These are phyloP conservation scores for Stemphylium vesicarium DNA, from an alignment of 2,329 filamentous ascomycete species.

Conservation along the genomic window DNA sequence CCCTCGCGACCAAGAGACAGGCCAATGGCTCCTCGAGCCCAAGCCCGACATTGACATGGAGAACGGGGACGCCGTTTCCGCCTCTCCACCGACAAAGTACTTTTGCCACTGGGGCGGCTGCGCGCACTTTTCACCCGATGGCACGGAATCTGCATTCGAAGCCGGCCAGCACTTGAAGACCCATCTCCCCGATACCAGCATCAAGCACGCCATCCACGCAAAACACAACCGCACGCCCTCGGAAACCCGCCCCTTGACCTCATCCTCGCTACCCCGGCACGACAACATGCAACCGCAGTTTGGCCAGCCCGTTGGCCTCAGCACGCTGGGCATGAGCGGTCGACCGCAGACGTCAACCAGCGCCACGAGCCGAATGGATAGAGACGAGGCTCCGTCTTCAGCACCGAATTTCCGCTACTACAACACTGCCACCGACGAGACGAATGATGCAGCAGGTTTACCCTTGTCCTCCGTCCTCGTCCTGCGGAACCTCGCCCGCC, in stretches of 20 bases:
- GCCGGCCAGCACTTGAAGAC: constrained; percentile 72
- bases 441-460: constrained; percentile 71
- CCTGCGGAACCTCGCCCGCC: constrained; percentile 74
- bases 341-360: constrained; percentile 22
- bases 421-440: constrained; percentile 58
- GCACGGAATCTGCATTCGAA: constrained; percentile 50
- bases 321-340: constrained; percentile 36
- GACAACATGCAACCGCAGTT: constrained; percentile 43
- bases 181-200: constrained; percentile 62
- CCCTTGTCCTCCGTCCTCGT: constrained; percentile 80
- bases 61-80: constrained; percentile 55
- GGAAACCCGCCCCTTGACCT: constrained; percentile 35
- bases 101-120: constrained; percentile 73
- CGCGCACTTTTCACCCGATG: constrained; percentile 57
- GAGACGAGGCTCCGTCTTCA: constrained; percentile 23
- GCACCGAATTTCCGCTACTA: constrained; percentile 47
- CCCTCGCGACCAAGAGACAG: constrained; percentile 57
- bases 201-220: constrained; percentile 48
- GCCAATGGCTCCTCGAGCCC: constrained; percentile 57
- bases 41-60: constrained; percentile 47
- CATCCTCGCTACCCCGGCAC: constrained; percentile 35
- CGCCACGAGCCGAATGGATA: constrained; percentile 32
- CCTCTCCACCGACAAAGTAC: constrained; percentile 54
- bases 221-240: constrained; percentile 57
- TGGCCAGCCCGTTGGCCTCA: constrained; percentile 37